A percentile compares a stretch with the other conserved stretches of the same genome.
phyloP scores from a whole-genome alignment of 352 stramenopile species.

The Phytophthora multivora region DNA sequence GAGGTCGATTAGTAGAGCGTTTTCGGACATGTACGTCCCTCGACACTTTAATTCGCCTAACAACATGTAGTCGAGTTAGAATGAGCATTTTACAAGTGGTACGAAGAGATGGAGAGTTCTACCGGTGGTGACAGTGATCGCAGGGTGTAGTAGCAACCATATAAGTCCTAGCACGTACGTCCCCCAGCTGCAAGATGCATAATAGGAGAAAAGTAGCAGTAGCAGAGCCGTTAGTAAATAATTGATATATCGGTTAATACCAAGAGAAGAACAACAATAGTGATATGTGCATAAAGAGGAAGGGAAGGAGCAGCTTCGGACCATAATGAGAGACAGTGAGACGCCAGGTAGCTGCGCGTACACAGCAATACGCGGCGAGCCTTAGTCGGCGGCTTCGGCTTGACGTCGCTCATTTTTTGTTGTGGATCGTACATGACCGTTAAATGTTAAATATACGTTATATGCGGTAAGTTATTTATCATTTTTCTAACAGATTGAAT shows the following conservation, averaged over 20 bases:
- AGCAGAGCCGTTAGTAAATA: background rate
- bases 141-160: conserved; percentile 82
- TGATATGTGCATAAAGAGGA: conserved; percentile 2
- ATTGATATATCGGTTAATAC: conserved; percentile 1
- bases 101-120: background rate
- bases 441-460: background rate
- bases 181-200: conserved; percentile 49
- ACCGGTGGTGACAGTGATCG: conserved; percentile 80
- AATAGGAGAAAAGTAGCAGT: background rate
- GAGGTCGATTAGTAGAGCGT: conserved; percentile 83
- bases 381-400: conserved; percentile 32
- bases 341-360: conserved; percentile 27
- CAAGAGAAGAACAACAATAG: background rate
- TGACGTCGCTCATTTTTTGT: conserved; percentile 7
- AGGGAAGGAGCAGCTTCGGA: conserved; percentile 6
- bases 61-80: background rate
- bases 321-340: conserved; percentile 47
- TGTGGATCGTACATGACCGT: background rate
- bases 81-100: background rate
- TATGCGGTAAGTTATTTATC: too few species aligned
- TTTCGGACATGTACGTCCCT: conserved; percentile 90
- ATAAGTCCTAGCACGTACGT: conserved; percentile 70
- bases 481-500: conserved; percentile 1
- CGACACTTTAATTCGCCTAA: conserved; percentile 79
- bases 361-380: conserved; percentile 32